Base-by-base conservation (phyloP, 2,329 filamentous ascomycete species). In the Scolecobasidium constrictum region DNA sequence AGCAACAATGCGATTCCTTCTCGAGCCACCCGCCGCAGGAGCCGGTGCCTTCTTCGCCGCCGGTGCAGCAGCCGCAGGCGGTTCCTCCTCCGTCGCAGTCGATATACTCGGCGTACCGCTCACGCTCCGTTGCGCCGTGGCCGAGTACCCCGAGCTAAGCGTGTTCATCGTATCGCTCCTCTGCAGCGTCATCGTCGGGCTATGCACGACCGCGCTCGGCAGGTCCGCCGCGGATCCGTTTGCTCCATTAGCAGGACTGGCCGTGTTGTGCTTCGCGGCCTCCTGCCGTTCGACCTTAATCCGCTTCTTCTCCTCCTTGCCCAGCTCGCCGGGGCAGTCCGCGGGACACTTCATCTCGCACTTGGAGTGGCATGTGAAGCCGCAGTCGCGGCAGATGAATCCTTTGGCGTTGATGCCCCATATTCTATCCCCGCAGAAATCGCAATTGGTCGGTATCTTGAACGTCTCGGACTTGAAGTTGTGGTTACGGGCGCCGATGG, bases 381-480 rank as follows among this genome's bases (percentile, higher is more conserved):
- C 92, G 56, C 92, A 98, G 60, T 96, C 90, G 52, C 83, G 78
- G 57, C 92, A 98, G 59, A 94, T 88, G 57, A 94, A 93, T 0
- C 92, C 92, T 64, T 98, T 98, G 28, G 92, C 90, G 21, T 86
- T 94, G 33, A 98, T 63, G 1, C 92, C 92, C 92, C 92, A 98
- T 59, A 98, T 94, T 20, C 92, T 78, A 58, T 98, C 92, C 15
- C 88, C 88, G 53, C 92, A 98, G 11, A 95, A 73, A 61, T 98
- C 92, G 65, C 92, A 98, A 59, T 96, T 96, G 4, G 92, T 98
- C 0, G 93, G 93, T 47, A 98, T 94, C 62, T 96, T 96, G 72
- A 96, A 98, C 0, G 92, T 96, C 57, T 96, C 87, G n/a, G 86
- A 80, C 64, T 94, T 94, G 73, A 98, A 98, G 56, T 94, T 92